Evolutionary conservation across 75 land plant species (phyloP), one percentile per base, ranked within the genome.

Genomic region (Cupressus sempervirens): DNA sequence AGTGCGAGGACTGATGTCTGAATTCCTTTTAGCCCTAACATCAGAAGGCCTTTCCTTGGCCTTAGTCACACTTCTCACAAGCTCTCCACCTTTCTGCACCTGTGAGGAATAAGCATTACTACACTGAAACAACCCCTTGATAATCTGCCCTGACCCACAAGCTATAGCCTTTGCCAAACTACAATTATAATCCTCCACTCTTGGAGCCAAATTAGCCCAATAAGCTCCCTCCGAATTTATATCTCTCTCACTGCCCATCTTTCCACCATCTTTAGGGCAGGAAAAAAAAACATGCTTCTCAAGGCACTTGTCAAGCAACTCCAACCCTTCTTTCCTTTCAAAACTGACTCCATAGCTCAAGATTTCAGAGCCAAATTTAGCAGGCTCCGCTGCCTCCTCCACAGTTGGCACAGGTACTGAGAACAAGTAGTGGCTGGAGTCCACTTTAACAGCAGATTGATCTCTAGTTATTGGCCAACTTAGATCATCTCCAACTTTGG

Each of bases 401-500:
- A 91, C 45, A 0, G 88, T 83, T 85, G 84, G 72, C 32, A 83
- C 83, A 26, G 43, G 52, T 41, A 91, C 70, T 4, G 91, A 74
- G 88, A 97, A 97, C 67, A 94, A 88, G 81, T 97, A 97, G 83
- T 94, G 94, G 16, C 80, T 70, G 11, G 76, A 26, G 82, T 92
- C 94, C 26, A 97, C 81, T 91, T 95, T 95, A 68, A 91, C 91
- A 10, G 92, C 91, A 0, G 93, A 91, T 88, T 89, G 90, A 41
- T 95, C 96, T 75, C 93, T 93, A 36, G 93, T 86, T 80, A 94
- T 53, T 7, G 96, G 96, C 95, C 95, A 94, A 46, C 87, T 89
- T 29, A 93, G 85, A 30, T 89, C 84, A 3, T 88, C 86, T 26
- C 96, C 93, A n/a, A 97, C 94, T 75, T 86, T 86, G 26, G 88